These are phyloP conservation scores for Penicillium fimorum DNA, from an alignment of 495 filamentous ascomycete genomes.

Conservation along the genomic window DNA sequence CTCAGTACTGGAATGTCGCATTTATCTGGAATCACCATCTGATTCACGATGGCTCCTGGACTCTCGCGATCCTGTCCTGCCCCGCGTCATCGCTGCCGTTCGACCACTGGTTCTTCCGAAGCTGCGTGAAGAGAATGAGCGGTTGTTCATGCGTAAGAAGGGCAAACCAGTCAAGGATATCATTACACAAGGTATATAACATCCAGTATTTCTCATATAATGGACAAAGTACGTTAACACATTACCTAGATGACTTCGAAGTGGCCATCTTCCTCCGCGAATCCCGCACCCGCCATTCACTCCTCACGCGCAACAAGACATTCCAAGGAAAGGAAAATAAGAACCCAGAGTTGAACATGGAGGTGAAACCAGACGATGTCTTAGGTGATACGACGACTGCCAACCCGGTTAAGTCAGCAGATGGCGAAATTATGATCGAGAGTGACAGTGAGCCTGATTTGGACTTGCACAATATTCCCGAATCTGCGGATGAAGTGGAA, in stretches of 20 bases:
- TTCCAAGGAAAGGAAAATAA: slow-evolving; percentile 56
- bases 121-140: slow-evolving; percentile 80
- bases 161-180: slow-evolving; percentile 84
- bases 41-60: slow-evolving; percentile 79
- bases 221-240: slow-evolving; percentile 1
- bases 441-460: slow-evolving; percentile 41
- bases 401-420: slow-evolving; percentile 43
- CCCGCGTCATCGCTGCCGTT: slow-evolving; percentile 76
- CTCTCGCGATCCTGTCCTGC: slow-evolving; percentile 67
- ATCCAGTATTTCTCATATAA: background rate
- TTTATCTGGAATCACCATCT: slow-evolving; percentile 89
- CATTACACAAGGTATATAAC: slow-evolving; percentile 66
- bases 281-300: slow-evolving; percentile 78
- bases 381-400: slow-evolving; percentile 48
- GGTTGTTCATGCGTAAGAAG: slow-evolving; percentile 55
- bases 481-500: slow-evolving; percentile 18
- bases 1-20: slow-evolving; percentile 90
- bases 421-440: slow-evolving; percentile 41
- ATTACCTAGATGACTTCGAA: slow-evolving; percentile 80
- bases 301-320: slow-evolving; percentile 79
- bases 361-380: slow-evolving; percentile 52
- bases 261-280: slow-evolving; percentile 91
- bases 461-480: slow-evolving; percentile 40
- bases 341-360: slow-evolving; percentile 37
- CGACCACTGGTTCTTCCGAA: slow-evolving; percentile 86